These are phyloP conservation scores for Didymella exigua DNA, from an alignment of 2,329 filamentous ascomycete species.

Conservation along the genomic window DNA sequence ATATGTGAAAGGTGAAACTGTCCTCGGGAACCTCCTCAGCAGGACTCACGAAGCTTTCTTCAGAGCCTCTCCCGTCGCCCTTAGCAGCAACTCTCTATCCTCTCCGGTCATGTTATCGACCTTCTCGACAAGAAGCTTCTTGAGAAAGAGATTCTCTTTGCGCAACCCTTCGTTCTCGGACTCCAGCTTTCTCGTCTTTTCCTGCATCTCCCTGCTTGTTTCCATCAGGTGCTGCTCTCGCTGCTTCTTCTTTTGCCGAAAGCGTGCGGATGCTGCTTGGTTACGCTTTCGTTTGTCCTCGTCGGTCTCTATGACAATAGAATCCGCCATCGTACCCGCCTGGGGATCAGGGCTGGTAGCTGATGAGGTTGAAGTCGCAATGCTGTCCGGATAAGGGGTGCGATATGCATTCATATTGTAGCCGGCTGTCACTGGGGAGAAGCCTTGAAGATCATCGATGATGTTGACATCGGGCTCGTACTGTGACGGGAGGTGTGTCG, in stretches of 20 bases:
- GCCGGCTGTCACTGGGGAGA: constrained; percentile 35
- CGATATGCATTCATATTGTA: constrained; percentile 35
- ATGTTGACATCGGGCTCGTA: constrained; percentile 34
- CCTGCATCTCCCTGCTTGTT: constrained; percentile 70
- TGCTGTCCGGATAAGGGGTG: constrained; percentile 43
- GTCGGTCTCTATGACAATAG: constrained; percentile 62
- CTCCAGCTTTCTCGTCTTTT: constrained; percentile 77
- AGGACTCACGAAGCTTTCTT: constrained; percentile 13
- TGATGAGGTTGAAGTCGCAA: constrained; percentile 36
- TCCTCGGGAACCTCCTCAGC: not conserved
- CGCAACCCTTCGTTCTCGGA: constrained; percentile 46
- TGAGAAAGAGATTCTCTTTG: constrained; percentile 52
- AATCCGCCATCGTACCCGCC: constrained; percentile 25
- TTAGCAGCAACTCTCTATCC: constrained; percentile 37
- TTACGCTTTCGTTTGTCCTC: constrained; percentile 90
- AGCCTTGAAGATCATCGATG: constrained; percentile 39
- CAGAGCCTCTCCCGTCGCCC: constrained; percentile 29
- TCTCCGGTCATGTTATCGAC: constrained; percentile 49
- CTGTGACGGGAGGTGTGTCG: constrained; percentile 30
- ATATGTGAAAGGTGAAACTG: not conserved
- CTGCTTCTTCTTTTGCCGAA: constrained; percentile 96
- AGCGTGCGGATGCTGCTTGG: constrained; percentile 85
- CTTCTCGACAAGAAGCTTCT: constrained; percentile 45
- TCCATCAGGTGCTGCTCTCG: constrained; percentile 75
- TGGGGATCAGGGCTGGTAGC: constrained; percentile 32